Conservation (phyloP, 768 basidiomycete genomes). For the Tephrocybe sp. region DNA sequence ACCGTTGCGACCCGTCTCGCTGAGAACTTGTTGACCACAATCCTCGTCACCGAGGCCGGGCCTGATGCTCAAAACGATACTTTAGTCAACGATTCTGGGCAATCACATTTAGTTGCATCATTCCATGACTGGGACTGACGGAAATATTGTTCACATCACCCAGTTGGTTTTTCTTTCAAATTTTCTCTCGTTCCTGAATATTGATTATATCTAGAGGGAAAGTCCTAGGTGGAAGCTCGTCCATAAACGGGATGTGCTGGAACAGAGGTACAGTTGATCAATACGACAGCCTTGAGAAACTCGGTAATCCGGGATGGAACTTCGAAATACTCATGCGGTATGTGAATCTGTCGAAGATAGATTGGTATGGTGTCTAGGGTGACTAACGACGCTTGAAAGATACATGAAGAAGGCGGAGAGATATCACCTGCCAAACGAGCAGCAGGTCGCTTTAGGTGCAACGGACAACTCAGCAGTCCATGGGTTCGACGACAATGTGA, state of each 20-base stretch:
- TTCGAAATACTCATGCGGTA: constrained; percentile 9
- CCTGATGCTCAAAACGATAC: constrained; percentile 14
- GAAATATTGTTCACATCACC: constrained; percentile 4
- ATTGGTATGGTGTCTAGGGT: no score
- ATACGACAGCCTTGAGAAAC: constrained; percentile 17
- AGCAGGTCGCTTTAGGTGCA: constrained; percentile 11
- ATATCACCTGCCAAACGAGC: constrained; percentile 10
- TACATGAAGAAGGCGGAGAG: constrained; percentile 14
- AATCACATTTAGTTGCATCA: not conserved
- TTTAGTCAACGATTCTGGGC: constrained; percentile 13
- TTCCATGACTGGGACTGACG: constrained; percentile 10
- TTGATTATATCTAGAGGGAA: constrained; percentile 9
- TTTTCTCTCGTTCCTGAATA: no score
- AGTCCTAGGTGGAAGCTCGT: constrained; percentile 17
- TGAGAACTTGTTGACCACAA: not conserved
- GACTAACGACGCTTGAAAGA: not conserved
- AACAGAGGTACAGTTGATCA: constrained; percentile 17
- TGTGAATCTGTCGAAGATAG: not conserved
- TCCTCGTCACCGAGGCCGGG: constrained; percentile 15
- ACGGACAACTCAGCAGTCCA: constrained; percentile 8
- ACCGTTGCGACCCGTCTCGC: constrained; percentile 15
- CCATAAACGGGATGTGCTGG: constrained; percentile 21
- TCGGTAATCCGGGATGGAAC: no score
- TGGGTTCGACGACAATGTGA: constrained; percentile 8
- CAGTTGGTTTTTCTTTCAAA: constrained; percentile 13